A percentile compares a stretch with the other conserved stretches of the same genome.
These are phyloP conservation scores for Cucurbitaria berberidis DNA, from an alignment of 2,329 filamentous ascomycete genomes.

Conservation along the genomic window DNA sequence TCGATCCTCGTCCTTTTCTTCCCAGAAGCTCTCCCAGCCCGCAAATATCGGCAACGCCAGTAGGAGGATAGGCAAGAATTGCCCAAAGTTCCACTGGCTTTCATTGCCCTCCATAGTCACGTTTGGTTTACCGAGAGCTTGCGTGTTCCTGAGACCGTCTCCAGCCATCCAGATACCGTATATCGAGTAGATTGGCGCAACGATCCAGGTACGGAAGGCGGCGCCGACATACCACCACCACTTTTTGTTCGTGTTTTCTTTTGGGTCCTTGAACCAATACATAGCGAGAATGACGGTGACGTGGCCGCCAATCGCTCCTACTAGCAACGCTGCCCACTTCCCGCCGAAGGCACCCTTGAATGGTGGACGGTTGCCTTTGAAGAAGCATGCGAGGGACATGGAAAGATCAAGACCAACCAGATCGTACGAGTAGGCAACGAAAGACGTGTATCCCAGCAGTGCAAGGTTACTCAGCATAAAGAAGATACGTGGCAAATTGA, in stretches of 20 bases:
- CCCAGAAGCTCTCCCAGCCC: slow-evolving; percentile 40
- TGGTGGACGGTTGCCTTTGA: slow-evolving; percentile 26
- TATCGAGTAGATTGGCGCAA: slow-evolving; percentile 38
- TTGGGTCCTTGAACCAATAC: slow-evolving; percentile 30
- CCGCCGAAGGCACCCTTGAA: slow-evolving; percentile 33
- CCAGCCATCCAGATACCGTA: slow-evolving; percentile 39
- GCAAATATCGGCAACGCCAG: slow-evolving; percentile 40
- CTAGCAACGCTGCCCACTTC: slow-evolving; percentile 34
- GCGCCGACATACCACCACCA: slow-evolving; percentile 32
- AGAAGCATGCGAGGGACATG: slow-evolving; percentile 35
- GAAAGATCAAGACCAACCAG: slow-evolving; percentile 29
- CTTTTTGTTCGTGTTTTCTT: slow-evolving; percentile 12
- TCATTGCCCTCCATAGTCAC: slow-evolving; percentile 32
- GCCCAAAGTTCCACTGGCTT: slow-evolving; percentile 39
- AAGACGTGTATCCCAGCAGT: slow-evolving; percentile 38
- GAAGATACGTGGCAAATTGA: slow-evolving; percentile 40
- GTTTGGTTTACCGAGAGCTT: slow-evolving; percentile 32
- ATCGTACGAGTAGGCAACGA: slow-evolving; percentile 39
- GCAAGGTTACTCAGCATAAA: slow-evolving; percentile 42
- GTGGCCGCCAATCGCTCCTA: slow-evolving; percentile 41
- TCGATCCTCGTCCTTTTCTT: slow-evolving; percentile 34
- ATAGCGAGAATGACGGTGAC: slow-evolving; percentile 38
- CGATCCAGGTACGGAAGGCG: slow-evolving; percentile 36
- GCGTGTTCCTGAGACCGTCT: slow-evolving; percentile 25
- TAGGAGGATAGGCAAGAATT: slow-evolving; percentile 39